Base-by-base conservation (phyloP, 2,329 filamentous ascomycete species). In the Fusarium sp. region DNA sequence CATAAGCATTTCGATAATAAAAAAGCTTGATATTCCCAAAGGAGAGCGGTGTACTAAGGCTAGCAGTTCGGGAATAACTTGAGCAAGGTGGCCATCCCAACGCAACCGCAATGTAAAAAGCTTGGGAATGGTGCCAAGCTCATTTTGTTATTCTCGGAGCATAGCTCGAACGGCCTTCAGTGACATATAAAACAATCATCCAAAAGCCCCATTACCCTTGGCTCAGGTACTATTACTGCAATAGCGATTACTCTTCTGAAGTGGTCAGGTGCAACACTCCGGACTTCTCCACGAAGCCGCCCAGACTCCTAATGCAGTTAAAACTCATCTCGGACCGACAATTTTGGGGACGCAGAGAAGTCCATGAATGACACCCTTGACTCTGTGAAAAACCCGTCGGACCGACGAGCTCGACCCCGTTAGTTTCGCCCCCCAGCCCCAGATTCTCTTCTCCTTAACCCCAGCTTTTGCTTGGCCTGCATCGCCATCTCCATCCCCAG, bases 401-500 rank as follows among this genome's bases (percentile, higher is more conserved):
- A 44, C 71, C 71, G 71, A 74, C 70, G 60, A 55, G 22, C n/a
- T 28, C 17, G 20, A 32, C 54, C 34, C 38, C 26, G 24, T 58
- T 45, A 57, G 44, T 55, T 58, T 68, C 38, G 66, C 66, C 67
- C 57, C 66, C 58, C 39, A 24, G 62, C 62, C 71, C 67, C 71
- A 62, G 72, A 58, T 70, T 70, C 59, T 68, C 51, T 44, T 55
- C 67, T 72, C 67, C 57, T 61, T 45, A 65, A 73, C 71, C 71
- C 71, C 71, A 65, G 71, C 50, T 72, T 74, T 64, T 58, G 38
- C 57, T 72, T 74, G 39, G 54, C 62, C n/a, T 47, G 32, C 39
- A 66, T 70, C 47, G 41, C 28, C 26, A 42, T 45, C 64, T 30
- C 28, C 30, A 48, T 59, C 62, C 55, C 67, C 62, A 72, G 71